These are phyloP conservation scores for Carex parvula DNA, from an alignment of 176 grass and related monocot genomes.

Conservation along the genomic window DNA sequence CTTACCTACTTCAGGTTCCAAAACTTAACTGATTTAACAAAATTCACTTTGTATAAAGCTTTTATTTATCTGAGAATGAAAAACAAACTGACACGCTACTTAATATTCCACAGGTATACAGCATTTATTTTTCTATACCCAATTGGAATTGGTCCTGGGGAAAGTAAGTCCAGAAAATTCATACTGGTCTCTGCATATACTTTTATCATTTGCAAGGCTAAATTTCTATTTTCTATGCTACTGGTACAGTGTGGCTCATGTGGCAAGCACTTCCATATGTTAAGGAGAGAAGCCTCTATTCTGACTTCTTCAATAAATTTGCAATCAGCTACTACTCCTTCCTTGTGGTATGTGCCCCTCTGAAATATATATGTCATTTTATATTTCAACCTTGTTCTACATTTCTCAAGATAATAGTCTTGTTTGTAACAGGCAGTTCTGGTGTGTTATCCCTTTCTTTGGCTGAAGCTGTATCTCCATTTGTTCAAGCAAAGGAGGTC, in stretches of 20 bases:
- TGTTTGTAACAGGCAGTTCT: constrained; percentile 46
- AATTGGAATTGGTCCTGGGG: constrained; percentile 78
- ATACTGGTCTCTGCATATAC: not conserved
- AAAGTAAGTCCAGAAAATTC: constrained; percentile 58
- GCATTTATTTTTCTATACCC: constrained; percentile 93
- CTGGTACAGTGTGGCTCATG: constrained; percentile 71
- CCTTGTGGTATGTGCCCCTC: constrained; percentile 42
- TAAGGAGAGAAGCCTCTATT: constrained; percentile 64
- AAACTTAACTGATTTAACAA: not conserved
- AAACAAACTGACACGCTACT: not conserved
- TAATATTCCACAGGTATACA: constrained; percentile 60
- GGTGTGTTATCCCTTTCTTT: constrained; percentile 62
- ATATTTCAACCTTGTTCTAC: not conserved
- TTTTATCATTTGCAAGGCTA: not conserved
- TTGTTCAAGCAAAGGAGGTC: constrained; percentile 79
- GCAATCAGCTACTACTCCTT: constrained; percentile 78
- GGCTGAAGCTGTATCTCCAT: constrained; percentile 87
- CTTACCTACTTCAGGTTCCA: constrained; percentile 72
- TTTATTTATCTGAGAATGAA: not conserved
- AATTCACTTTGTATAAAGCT: not conserved
- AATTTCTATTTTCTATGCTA: not conserved
- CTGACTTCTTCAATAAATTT: constrained; percentile 58
- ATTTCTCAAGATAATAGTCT: not conserved
- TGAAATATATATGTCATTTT: not conserved
- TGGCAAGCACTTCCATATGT: constrained; percentile 81